Conservation (phyloP, 2,329 filamentous ascomycete genomes). For the Alternaria sp. region DNA sequence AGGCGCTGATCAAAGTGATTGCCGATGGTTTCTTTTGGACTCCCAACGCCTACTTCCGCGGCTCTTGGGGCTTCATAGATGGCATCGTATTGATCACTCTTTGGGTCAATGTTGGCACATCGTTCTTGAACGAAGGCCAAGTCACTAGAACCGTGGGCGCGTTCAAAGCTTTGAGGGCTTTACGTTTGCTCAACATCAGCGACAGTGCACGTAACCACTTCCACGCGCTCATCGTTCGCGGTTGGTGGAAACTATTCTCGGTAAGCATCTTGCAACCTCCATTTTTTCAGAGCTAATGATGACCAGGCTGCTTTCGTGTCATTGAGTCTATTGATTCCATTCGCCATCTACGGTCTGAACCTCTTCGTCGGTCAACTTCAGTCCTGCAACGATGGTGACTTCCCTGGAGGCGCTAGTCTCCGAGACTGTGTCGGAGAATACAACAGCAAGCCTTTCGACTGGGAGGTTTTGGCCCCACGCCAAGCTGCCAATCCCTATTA, state of each 20-base stretch:
- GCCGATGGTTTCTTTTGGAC: conserved; percentile 97
- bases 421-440: conserved; percentile 86
- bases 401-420: conserved; percentile 62
- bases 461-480: conserved; percentile 83
- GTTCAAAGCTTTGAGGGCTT: conserved; percentile 92
- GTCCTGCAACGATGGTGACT: conserved; percentile 75
- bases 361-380: conserved; percentile 85
- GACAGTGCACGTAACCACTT: conserved; percentile 96
- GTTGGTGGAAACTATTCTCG: conserved; percentile 91
- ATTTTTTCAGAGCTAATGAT: conserved; percentile 8
- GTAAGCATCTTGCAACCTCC: conserved; percentile 52
- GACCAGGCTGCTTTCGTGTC: conserved; percentile 85
- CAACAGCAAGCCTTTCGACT: conserved; percentile 76
- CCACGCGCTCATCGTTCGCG: conserved; percentile 92
- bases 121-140: conserved; percentile 79
- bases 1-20: conserved; percentile 89
- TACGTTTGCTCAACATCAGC: conserved; percentile 92
- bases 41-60: conserved; percentile 94
- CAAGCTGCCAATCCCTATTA: conserved; percentile 82
- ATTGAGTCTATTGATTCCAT: conserved; percentile 90
- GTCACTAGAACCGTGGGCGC: conserved; percentile 91
- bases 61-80: conserved; percentile 96
- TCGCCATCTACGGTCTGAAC: conserved; percentile 94
- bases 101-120: conserved; percentile 91
- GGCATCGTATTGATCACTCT: conserved; percentile 88